Percentiles rank a stretch among this genome's conserved stretches.
These are phyloP conservation scores for Metschnikowia aberdeeniae DNA, from an alignment of 805 yeast genomes.

Conservation along the genomic window DNA sequence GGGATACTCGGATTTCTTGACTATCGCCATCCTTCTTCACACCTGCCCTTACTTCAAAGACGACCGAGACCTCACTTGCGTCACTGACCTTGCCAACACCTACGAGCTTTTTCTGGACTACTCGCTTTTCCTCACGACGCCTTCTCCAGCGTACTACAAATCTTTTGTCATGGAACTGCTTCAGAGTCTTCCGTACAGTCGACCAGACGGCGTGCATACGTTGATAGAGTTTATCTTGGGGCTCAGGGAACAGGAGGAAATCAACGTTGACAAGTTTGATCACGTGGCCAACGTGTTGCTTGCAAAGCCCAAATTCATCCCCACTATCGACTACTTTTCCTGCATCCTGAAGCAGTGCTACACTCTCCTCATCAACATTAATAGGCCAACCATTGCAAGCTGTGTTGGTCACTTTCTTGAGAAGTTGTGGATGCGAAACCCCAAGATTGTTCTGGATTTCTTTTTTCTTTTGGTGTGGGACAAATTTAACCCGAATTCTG, in stretches of 20 bases:
- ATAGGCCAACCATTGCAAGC: slow-evolving; percentile 57
- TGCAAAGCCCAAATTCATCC: slow-evolving; percentile 53
- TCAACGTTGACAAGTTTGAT: slow-evolving; percentile 62
- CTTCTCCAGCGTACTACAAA: slow-evolving; percentile 45
- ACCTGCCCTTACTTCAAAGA: slow-evolving; percentile 27
- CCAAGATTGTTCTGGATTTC: slow-evolving; percentile 53
- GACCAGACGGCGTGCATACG: slow-evolving; percentile 62
- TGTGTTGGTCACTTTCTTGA: slow-evolving; percentile 55
- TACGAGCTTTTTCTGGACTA: slow-evolving; percentile 61
- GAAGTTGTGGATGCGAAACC: slow-evolving; percentile 47
- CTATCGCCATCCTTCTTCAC: slow-evolving; percentile 43
- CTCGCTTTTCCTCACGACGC: slow-evolving; percentile 51
- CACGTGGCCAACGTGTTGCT: slow-evolving; percentile 64
- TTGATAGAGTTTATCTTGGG: slow-evolving; percentile 77
- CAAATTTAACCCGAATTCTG: slow-evolving; percentile 33
- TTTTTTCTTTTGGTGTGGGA: slow-evolving; percentile 49
- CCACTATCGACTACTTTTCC: slow-evolving; percentile 48
- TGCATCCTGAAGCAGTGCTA: slow-evolving; percentile 63
- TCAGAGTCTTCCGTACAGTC: slow-evolving; percentile 52
- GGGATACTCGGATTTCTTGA: slow-evolving; percentile 58
- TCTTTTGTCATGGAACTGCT: slow-evolving; percentile 46
- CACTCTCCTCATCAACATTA: slow-evolving; percentile 51
- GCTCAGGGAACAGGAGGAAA: slow-evolving; percentile 64
- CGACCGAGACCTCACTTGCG: slow-evolving; percentile 9
- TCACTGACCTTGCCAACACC: slow-evolving; percentile 53